Conservation (phyloP, 2,329 filamentous ascomycete genomes). For the Trichoderma citrinoviride region DNA sequence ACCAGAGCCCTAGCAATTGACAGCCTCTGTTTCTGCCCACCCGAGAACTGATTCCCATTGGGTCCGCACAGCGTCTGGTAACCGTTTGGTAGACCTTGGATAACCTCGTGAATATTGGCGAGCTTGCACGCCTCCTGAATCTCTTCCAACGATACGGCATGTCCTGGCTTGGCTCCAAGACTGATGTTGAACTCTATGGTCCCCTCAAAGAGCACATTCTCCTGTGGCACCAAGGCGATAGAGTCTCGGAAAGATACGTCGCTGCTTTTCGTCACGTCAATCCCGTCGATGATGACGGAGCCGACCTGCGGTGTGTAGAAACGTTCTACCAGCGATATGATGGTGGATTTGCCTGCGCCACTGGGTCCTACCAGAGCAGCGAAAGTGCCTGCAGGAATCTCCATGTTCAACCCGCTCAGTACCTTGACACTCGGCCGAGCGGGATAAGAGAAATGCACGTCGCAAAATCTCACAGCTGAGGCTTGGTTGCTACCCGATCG, state of each 20-base stretch:
- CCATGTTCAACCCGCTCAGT: conserved; percentile 30
- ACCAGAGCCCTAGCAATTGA: conserved; percentile 67
- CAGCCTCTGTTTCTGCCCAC: conserved; percentile 68
- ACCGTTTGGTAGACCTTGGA: conserved; percentile 52
- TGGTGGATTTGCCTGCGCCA: conserved; percentile 47
- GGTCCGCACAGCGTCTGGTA: conserved; percentile 59
- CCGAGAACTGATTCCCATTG: conserved; percentile 63
- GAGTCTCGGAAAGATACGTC: conserved; percentile 40
- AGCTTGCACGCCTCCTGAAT: conserved; percentile 60
- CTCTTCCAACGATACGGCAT: conserved; percentile 51
- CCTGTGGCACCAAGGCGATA: conserved; percentile 51
- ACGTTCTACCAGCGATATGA: conserved; percentile 48
- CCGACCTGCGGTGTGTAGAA: conserved; percentile 53
- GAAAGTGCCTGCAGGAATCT: conserved; percentile 39
- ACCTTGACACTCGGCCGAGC: background rate
- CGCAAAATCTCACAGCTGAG: conserved; percentile 43
- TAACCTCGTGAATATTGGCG: conserved; percentile 63
- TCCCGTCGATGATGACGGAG: conserved; percentile 46
- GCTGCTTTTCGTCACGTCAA: background rate
- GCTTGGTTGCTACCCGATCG: conserved; percentile 38
- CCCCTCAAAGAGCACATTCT: conserved; percentile 50
- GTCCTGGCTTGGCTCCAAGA: conserved; percentile 49
- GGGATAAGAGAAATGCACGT: conserved; percentile 22
- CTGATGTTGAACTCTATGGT: conserved; percentile 49
- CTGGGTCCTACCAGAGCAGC: conserved; percentile 44